These are phyloP conservation scores for Debaryomyces singareniensis DNA, from an alignment of 1,139 yeast genomes.

Conservation along the genomic window DNA sequence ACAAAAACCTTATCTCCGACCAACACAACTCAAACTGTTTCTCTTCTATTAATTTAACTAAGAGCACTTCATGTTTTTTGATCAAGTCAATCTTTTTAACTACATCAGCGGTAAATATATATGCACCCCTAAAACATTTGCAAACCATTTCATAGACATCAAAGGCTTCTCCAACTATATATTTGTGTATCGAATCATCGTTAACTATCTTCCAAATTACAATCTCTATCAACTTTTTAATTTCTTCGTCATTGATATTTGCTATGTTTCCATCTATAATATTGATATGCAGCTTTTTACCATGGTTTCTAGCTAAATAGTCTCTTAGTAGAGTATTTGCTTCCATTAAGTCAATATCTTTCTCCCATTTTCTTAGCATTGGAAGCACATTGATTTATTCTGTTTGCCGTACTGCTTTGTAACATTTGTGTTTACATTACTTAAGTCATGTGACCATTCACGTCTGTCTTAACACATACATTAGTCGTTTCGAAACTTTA, in stretches of 20 bases:
- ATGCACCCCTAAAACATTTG: slow-evolving; percentile 16
- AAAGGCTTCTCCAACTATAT: too few relatives aligned
- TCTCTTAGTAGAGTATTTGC: background rate
- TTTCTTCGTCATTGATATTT: background rate
- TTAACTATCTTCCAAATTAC: too few relatives aligned
- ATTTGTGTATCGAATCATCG: too few relatives aligned
- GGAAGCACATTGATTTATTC: too few relatives aligned
- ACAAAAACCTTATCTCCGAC: slow-evolving; percentile 8
- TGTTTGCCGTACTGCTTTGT: too few relatives aligned
- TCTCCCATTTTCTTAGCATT: too few relatives aligned
- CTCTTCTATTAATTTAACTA: slow-evolving; percentile 21
- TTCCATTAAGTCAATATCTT: background rate
- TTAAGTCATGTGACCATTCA: too few relatives aligned
- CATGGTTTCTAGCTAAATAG: too few relatives aligned
- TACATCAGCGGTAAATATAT: slow-evolving; percentile 8
- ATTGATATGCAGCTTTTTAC: background rate
- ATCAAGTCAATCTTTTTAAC: slow-evolving; percentile 8
- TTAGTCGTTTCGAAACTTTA: too few relatives aligned
- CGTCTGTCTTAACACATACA: too few relatives aligned
- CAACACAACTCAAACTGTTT: slow-evolving; percentile 13
- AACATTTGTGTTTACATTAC: too few relatives aligned
- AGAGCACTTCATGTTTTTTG: slow-evolving; percentile 23
- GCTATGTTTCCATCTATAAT: background rate
- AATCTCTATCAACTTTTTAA: background rate
- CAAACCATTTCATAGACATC: slow-evolving; percentile 4